Percentiles rank a stretch among this genome's conserved stretches.
phyloP scores from a whole-genome alignment of 2,329 filamentous ascomycete genomes.

The Capronia coronata region DNA sequence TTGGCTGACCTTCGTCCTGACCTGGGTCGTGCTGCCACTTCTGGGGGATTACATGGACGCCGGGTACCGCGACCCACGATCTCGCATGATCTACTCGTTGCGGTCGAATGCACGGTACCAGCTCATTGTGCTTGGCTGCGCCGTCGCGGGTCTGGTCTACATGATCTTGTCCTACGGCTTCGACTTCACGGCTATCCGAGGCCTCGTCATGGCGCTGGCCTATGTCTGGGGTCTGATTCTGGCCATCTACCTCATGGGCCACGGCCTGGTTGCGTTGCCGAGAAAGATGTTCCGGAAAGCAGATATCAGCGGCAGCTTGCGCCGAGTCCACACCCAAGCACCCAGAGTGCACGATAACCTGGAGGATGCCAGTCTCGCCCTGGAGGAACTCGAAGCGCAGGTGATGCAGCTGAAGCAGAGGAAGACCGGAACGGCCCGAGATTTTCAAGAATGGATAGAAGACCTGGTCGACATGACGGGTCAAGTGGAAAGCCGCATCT shows the following conservation, averaged over 20 bases:
- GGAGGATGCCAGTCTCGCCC: conserved; percentile 70
- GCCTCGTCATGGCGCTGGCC: conserved; percentile 81
- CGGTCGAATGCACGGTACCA: conserved; percentile 86
- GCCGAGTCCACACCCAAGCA: conserved; percentile 69
- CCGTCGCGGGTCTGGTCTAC: conserved; percentile 69
- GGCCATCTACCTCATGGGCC: conserved; percentile 96
- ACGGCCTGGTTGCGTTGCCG: conserved; percentile 87
- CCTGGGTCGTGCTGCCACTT: conserved; percentile 91
- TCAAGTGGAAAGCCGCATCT: conserved; percentile 54
- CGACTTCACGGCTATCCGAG: conserved; percentile 67
- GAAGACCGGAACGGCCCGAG: conserved; percentile 68
- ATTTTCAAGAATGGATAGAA: conserved; percentile 91
- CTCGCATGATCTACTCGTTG: conserved; percentile 75
- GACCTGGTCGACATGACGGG: conserved; percentile 75
- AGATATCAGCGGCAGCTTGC: conserved; percentile 66
- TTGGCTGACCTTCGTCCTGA: conserved; percentile 92
- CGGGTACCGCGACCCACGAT: conserved; percentile 80
- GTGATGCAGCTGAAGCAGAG: conserved; percentile 71
- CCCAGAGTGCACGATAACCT: conserved; percentile 80
- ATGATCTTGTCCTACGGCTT: conserved; percentile 73
- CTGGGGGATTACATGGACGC: conserved; percentile 93
- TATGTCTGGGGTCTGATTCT: conserved; percentile 90
- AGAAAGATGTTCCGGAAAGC: conserved; percentile 72
- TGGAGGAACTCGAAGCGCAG: conserved; percentile 76
- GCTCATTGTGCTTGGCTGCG: conserved; percentile 66